Percentiles rank a stretch among this genome's conserved stretches.
Conservation (phyloP, 257 asterid genomes). For the Solanum verrucosum region DNA sequence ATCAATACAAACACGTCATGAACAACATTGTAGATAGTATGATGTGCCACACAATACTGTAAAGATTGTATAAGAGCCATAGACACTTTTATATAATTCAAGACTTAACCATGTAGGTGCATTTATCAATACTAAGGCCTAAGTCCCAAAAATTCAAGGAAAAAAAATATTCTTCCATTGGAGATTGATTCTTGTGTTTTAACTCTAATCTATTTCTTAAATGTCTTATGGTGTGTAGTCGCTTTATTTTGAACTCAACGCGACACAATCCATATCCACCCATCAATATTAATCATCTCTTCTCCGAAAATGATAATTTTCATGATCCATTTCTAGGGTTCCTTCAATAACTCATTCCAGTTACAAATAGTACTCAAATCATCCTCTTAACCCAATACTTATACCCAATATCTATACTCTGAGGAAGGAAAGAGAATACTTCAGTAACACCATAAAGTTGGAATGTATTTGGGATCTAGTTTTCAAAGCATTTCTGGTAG, state of each 20-base stretch:
- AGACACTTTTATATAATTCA: background rate
- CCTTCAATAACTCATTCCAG: background rate
- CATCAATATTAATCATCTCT: background rate
- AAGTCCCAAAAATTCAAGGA: background rate
- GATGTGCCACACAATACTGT: background rate
- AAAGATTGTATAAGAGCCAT: background rate
- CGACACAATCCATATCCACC: background rate
- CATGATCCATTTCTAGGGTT: background rate
- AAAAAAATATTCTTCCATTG: background rate
- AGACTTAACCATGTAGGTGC: background rate
- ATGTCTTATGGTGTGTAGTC: background rate
- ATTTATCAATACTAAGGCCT: background rate
- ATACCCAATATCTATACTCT: background rate
- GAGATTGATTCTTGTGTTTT: background rate
- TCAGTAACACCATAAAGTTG: background rate
- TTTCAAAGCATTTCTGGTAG: background rate
- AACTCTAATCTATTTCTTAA: background rate
- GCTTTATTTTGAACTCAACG: background rate
- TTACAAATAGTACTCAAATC: background rate
- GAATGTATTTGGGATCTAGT: background rate
- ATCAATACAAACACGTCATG: background rate
- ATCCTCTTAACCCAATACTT: background rate
- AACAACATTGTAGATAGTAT: background rate
- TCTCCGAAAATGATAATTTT: background rate
- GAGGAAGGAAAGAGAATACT: background rate